Evolutionary conservation across 768 basidiomycete genomes (phyloP).

Genomic region (Agaricus blazei): DNA sequence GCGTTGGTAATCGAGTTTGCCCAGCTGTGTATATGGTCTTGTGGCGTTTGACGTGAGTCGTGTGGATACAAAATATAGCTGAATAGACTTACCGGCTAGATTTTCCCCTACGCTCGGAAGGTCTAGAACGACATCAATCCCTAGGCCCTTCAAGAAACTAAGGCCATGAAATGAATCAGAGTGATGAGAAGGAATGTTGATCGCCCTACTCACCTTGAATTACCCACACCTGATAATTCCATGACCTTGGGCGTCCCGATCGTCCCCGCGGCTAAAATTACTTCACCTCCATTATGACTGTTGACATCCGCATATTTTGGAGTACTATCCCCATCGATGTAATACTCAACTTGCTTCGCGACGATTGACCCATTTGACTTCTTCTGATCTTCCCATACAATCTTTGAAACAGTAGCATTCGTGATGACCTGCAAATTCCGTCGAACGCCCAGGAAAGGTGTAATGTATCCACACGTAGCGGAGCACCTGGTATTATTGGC

Average conservation of each 20-base stretch:
- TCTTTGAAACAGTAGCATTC: constrained; percentile 47
- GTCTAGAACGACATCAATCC: constrained; percentile 34
- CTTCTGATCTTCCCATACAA: constrained; percentile 34
- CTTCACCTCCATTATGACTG: constrained; percentile 46
- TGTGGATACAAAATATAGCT: neutral
- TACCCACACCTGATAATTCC: constrained; percentile 29
- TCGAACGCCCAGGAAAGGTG: constrained; percentile 18
- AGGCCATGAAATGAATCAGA: neutral
- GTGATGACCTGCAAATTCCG: constrained; percentile 54
- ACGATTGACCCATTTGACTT: constrained; percentile 23
- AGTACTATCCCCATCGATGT: constrained; percentile 15
- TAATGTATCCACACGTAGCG: constrained; percentile 25
- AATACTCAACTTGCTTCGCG: constrained; percentile 45
- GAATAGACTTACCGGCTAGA: constrained; percentile 20
- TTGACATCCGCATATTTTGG: constrained; percentile 19
- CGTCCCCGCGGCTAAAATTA: constrained; percentile 45
- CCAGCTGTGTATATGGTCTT: constrained; percentile 30
- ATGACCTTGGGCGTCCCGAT: constrained; percentile 31
- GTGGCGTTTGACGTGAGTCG: too few relatives aligned
- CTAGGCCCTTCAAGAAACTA: constrained; percentile 38
- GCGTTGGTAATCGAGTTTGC: constrained; percentile 27
- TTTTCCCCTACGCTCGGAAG: constrained; percentile 47
- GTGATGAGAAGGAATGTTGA: neutral
- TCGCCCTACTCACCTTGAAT: constrained; percentile 19
- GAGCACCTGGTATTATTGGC: constrained; percentile 28